Percentiles rank a stretch among this genome's conserved stretches.
These are phyloP conservation scores for Talaromyces proteolyticus DNA, from an alignment of 495 filamentous ascomycete species.

Conservation along the genomic window DNA sequence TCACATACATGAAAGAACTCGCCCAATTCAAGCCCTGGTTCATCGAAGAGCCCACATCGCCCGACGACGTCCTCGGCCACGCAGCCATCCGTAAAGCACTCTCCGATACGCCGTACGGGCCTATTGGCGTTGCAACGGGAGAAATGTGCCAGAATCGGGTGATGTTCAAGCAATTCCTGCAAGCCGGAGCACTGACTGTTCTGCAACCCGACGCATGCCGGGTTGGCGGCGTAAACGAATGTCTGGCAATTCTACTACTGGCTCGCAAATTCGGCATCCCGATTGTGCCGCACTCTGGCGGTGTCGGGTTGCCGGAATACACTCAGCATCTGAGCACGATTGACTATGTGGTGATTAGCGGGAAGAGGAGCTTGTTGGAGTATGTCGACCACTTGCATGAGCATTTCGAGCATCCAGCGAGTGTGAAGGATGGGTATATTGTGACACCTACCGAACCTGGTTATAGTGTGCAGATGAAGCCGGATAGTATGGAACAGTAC, in stretches of 20 bases:
- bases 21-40: constrained; percentile 90
- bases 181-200: constrained; percentile 73
- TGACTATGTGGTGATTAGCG: constrained; percentile 85
- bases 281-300: constrained; percentile 83
- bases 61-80: constrained; percentile 88
- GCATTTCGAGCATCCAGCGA: constrained; percentile 79
- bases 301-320: constrained; percentile 89
- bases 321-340: constrained; percentile 92
- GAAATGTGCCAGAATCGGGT: constrained; percentile 98
- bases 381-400: constrained; percentile 93
- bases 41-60: constrained; percentile 94
- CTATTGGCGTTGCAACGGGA: constrained; percentile 82
- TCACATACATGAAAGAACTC: constrained; percentile 78
- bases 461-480: constrained; percentile 91
- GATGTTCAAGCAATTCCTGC: constrained; percentile 88
- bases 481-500: constrained; percentile 75
- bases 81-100: constrained; percentile 77
- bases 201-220: constrained; percentile 91
- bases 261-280: constrained; percentile 80
- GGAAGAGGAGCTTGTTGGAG: constrained; percentile 76
- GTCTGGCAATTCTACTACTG: constrained; percentile 83
- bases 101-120: constrained; percentile 50
- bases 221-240: constrained; percentile 88
- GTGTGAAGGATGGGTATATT: constrained; percentile 81
- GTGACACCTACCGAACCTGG: constrained; percentile 77